These are phyloP conservation scores for Aeschynomene evenia DNA, from an alignment of 306 rosid species.

Conservation along the genomic window DNA sequence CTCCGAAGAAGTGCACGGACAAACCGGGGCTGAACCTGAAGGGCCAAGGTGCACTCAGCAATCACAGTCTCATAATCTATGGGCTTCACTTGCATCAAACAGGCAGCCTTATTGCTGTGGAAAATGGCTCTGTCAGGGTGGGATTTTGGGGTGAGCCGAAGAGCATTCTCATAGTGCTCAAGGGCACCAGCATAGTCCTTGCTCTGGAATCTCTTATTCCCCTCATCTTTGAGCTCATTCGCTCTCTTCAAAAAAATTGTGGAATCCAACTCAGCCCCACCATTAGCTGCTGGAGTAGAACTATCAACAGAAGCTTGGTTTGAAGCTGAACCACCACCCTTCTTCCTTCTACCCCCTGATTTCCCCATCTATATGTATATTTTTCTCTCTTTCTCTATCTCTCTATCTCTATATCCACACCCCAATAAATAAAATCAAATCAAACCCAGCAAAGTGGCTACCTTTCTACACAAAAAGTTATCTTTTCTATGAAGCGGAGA, in stretches of 20 bases:
- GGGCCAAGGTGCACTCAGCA: constrained; percentile 89
- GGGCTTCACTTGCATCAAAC: constrained; percentile 97
- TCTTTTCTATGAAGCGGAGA: constrained; percentile 10
- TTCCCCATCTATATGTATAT: constrained; percentile 75
- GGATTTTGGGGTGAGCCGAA: constrained; percentile 72
- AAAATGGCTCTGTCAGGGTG: constrained; percentile 83
- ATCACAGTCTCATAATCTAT: constrained; percentile 80
- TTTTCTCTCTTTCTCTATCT: background rate
- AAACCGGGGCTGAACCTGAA: constrained; percentile 81
- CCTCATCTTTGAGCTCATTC: constrained; percentile 92
- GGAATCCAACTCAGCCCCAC: constrained; percentile 68
- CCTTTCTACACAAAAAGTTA: background rate
- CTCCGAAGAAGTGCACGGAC: constrained; percentile 86
- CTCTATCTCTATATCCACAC: background rate
- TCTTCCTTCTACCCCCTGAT: constrained; percentile 88
- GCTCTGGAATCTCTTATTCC: constrained; percentile 73
- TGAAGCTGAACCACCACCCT: constrained; percentile 63
- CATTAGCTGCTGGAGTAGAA: constrained; percentile 51
- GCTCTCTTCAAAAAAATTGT: constrained; percentile 86
- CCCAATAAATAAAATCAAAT: constrained; percentile 21
- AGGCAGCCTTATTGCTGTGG: constrained; percentile 91
- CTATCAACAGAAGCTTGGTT: constrained; percentile 46
- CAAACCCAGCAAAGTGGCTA: constrained; percentile 2
- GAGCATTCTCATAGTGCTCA: constrained; percentile 85
- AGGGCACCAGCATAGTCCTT: constrained; percentile 90